These are phyloP conservation scores for Heracleum sosnowskyi DNA, from an alignment of 129 eudicot genomes.

Conservation along the genomic window DNA sequence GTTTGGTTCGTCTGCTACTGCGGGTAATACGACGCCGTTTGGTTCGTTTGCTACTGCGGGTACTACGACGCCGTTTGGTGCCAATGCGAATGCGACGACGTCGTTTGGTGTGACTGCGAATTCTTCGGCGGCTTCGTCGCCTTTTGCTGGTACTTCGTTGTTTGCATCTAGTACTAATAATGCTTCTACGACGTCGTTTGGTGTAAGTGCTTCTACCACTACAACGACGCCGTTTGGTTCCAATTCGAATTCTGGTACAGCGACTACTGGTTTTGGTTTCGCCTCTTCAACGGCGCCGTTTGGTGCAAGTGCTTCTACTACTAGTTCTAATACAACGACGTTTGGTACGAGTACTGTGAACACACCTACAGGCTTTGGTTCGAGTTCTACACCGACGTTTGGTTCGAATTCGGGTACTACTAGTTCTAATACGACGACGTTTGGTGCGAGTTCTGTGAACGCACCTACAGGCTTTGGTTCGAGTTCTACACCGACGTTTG, in stretches of 20 bases:
- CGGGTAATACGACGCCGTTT: too few species aligned
- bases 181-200: not conserved
- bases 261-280: not conserved
- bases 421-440: not conserved
- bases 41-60: not conserved
- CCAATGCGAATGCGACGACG: not conserved
- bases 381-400: not conserved
- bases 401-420: slow-evolving; percentile 16
- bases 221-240: not conserved
- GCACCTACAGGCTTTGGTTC: not conserved
- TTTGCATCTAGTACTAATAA: too few species aligned
- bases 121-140: too few species aligned
- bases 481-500: not conserved
- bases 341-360: slow-evolving; percentile 3
- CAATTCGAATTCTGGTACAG: not conserved
- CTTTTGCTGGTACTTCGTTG: too few species aligned
- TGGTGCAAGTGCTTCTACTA: not conserved
- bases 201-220: not conserved
- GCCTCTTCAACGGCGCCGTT: not conserved
- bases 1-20: not conserved
- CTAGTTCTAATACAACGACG: not conserved
- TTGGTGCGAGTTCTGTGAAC: slow-evolving; percentile 2
- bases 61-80: not conserved
- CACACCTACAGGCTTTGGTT: not conserved
- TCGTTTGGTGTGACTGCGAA: not conserved